phyloP scores from a whole-genome alignment of 2,329 filamentous ascomycete species.

The Neobulgaria alba region DNA sequence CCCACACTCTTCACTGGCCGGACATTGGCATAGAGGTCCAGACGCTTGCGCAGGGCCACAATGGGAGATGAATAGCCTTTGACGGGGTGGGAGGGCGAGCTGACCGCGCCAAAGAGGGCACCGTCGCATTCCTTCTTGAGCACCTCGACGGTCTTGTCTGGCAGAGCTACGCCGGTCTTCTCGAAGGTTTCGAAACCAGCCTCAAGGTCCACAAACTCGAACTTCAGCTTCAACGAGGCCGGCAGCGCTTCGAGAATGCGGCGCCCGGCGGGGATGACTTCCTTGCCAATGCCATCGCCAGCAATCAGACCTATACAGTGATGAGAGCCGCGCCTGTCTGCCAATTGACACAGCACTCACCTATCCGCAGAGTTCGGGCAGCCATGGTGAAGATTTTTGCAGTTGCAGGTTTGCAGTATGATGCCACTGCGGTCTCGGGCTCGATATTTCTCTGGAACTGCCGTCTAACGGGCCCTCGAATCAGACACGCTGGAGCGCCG shows the following conservation, averaged over 20 bases:
- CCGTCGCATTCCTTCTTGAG: constrained; percentile 89
- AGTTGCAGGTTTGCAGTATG: constrained; percentile 3
- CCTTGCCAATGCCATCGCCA: constrained; percentile 95
- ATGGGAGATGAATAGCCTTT: constrained; percentile 86
- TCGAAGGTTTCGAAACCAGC: constrained; percentile 94
- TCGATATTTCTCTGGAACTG: constrained; percentile 2
- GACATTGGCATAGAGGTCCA: constrained; percentile 95
- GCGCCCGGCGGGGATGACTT: constrained; percentile 93
- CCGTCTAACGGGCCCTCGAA: too few species aligned
- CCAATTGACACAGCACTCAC: constrained; percentile 33
- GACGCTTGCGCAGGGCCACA: constrained; percentile 88
- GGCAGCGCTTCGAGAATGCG: constrained; percentile 89
- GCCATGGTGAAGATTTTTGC: constrained; percentile 39
- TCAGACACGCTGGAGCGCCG: too few species aligned
- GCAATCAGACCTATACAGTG: constrained; percentile 71
- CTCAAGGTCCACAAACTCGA: constrained; percentile 87
- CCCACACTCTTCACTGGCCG: constrained; percentile 82
- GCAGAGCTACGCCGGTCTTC: constrained; percentile 77
- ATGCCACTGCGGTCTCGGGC: constrained; percentile 7
- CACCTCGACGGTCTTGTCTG: constrained; percentile 83
- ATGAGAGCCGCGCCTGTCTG: background rate
- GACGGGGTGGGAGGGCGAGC: constrained; percentile 80
- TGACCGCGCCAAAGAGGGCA: constrained; percentile 92
- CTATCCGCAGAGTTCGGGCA: constrained; percentile 58
- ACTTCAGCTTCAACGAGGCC: constrained; percentile 81